A percentile compares a stretch with the other conserved stretches of the same genome.
Evolutionary conservation across 225 moss, liverwort and hornwort genomes (phyloP).

Genomic region (Marchantia paleacea): DNA sequence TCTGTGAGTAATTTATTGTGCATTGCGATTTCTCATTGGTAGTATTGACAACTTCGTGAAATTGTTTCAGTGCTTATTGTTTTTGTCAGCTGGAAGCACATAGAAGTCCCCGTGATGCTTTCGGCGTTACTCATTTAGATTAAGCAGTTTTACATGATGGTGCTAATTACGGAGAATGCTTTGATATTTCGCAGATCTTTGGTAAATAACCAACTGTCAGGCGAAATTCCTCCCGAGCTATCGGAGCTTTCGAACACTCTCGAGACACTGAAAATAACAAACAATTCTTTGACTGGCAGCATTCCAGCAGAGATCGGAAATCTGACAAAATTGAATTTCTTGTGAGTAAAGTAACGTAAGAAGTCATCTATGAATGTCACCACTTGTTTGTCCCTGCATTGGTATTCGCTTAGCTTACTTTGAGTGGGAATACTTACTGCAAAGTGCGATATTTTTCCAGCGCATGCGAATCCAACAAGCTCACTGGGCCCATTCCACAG

Average conservation of each 20-base stretch:
- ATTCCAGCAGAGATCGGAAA: slow-evolving; percentile 41
- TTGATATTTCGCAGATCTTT: background rate
- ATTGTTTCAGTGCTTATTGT: no score
- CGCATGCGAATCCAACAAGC: slow-evolving; percentile 22
- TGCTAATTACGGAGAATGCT: background rate
- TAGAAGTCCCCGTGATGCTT: no score
- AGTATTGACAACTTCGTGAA: background rate
- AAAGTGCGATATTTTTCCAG: background rate
- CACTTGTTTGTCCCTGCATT: no score
- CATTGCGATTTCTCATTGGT: background rate
- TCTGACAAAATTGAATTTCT: slow-evolving; percentile 25
- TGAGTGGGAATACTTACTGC: background rate
- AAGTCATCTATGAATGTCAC: no score
- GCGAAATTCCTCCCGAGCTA: slow-evolving; percentile 35
- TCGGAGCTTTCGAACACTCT: slow-evolving; percentile 28
- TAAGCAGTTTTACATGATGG: no score
- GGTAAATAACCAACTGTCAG: slow-evolving; percentile 31
- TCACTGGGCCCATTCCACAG: slow-evolving; percentile 9
- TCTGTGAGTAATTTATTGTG: slow-evolving; percentile 1
- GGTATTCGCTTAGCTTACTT: background rate
- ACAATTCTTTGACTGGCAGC: slow-evolving; percentile 32
- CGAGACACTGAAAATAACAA: slow-evolving; percentile 32
- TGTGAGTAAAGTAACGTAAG: slow-evolving; percentile 5
- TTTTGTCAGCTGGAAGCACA: no score
- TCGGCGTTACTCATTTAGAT: no score